Evolutionary conservation across 2,329 filamentous ascomycete genomes (phyloP), one percentile per base, ranked within the genome.

Genomic region (Fusarium tupiense): DNA sequence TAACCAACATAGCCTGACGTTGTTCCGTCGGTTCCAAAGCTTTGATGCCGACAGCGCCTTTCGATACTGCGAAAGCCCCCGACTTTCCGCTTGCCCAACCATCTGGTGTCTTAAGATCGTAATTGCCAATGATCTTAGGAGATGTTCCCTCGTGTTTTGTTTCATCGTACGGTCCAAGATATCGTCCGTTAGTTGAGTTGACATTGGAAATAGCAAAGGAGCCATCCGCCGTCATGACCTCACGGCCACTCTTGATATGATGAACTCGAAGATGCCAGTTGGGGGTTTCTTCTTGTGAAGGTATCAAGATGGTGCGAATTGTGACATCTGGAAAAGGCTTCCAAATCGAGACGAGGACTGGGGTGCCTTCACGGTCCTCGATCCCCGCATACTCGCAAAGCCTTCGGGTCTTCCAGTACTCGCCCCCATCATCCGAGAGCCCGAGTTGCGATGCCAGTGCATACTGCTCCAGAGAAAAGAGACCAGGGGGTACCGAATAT

Each of bases 331-430:
- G 81, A 84, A 92, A 94, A 1, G 93, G 92, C 71, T 87, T 88
- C 93, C 93, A 95, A 35, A 86, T 84, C 0, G 91, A 94, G 12
- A 92, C 88, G 17, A 95, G 84, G 3, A 94, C 88, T 0, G 91
- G 89, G 24, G 74, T 82, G 26, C 82, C 85, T 24, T 87, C 87
- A 22, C 88, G 85, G 20, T 86, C 83, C 76, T 92, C 88, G 63
- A 95, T 88, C 2, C 85, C 85, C 1, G 91, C 88, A 74, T 92
- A 89, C 52, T 91, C 85, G n/a, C 89, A 92, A 31, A 91, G 84
- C 40, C 92, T 85, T n/a, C 93, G 87, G 64, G 93, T 90, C 81
- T 94, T 93, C 93, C 93, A 96, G 72, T 91, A 90, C 81, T 95
- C 93, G 41, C 93, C 93, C 26, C 88, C 91, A 80, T 95, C 93